Conservation (phyloP, 345 rosid species). For the Arabis hirsuta region DNA sequence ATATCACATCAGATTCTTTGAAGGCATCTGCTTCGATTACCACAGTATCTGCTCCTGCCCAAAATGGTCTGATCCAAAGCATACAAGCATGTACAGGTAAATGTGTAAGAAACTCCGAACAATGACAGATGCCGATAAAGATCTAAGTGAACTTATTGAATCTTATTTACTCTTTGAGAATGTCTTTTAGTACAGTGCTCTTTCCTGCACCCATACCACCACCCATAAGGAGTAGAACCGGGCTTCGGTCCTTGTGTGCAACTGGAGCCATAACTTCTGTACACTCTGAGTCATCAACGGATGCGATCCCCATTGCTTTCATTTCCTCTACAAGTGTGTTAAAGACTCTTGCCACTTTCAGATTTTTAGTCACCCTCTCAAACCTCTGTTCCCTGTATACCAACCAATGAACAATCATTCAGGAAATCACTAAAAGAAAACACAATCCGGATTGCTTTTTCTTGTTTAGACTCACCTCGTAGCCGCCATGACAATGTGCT, state of each 20-base stretch:
- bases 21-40: constrained; percentile 98
- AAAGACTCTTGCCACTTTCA: constrained; percentile 81
- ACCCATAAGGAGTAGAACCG: constrained; percentile 92
- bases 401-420: constrained; percentile 26
- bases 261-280: constrained; percentile 94
- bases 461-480: constrained; percentile 55
- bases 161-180: constrained; percentile 75
- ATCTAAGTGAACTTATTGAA: not conserved
- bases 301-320: constrained; percentile 81
- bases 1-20: constrained; percentile 92
- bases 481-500: constrained; percentile 83
- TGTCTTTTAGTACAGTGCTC: constrained; percentile 95
- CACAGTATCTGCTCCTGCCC: constrained; percentile 93
- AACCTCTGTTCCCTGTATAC: constrained; percentile 77
- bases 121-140: constrained; percentile 19
- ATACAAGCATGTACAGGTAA: constrained; percentile 19
- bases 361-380: constrained; percentile 74
- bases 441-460: not conserved
- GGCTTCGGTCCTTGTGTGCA: constrained; percentile 85
- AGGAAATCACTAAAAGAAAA: not conserved
- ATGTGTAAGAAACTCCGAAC: not conserved
- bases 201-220: constrained; percentile 99
- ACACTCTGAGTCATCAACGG: constrained; percentile 61
- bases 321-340: constrained; percentile 83
- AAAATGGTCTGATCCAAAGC: constrained; percentile 68